Percentiles rank a stretch among this genome's conserved stretches.
Conservation (phyloP, 805 yeast genomes). For the Myxozyma kluyveri region DNA sequence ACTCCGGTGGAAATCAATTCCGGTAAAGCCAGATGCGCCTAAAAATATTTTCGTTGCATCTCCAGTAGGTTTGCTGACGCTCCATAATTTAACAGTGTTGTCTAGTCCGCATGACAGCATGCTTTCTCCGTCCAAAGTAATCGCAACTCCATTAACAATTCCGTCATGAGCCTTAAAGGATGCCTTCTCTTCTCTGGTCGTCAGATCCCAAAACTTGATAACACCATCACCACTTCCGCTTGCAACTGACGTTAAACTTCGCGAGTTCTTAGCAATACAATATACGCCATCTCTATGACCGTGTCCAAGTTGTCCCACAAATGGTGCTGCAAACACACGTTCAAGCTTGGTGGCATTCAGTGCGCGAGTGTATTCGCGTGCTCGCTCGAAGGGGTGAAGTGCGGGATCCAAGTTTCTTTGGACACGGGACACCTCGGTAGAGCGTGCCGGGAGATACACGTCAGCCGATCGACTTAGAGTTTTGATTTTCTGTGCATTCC, state of each 20-base stretch:
- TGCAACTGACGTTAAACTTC: conserved; percentile 69
- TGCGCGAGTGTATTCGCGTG: conserved; percentile 93
- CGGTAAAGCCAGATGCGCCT: conserved; percentile 80
- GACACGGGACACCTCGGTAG: conserved; percentile 79
- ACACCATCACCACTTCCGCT: conserved; percentile 95
- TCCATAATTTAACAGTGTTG: conserved; percentile 86
- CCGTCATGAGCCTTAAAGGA: conserved; percentile 88
- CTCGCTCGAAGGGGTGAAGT: conserved; percentile 94
- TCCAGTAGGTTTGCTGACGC: conserved; percentile 46
- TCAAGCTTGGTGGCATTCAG: conserved; percentile 88
- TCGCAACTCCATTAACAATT: conserved; percentile 78
- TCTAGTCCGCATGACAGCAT: conserved; percentile 88
- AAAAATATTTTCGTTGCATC: conserved; percentile 67
- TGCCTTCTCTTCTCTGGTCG: conserved; percentile 69
- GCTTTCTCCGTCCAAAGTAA: conserved; percentile 56
- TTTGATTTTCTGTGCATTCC: conserved; percentile 71
- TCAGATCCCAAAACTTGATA: conserved; percentile 88
- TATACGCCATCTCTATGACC: conserved; percentile 97
- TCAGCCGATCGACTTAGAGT: conserved; percentile 89
- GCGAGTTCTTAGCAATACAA: conserved; percentile 74
- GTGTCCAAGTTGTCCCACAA: conserved; percentile 87
- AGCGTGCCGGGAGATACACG: conserved; percentile 85
- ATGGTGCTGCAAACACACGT: conserved; percentile 96
- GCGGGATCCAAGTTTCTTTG: conserved; percentile 92
- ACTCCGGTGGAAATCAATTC: conserved; percentile 79